Evolutionary conservation across 805 yeast species (phyloP), one percentile per base, ranked within the genome.

Genomic region (Candida oleophila): DNA sequence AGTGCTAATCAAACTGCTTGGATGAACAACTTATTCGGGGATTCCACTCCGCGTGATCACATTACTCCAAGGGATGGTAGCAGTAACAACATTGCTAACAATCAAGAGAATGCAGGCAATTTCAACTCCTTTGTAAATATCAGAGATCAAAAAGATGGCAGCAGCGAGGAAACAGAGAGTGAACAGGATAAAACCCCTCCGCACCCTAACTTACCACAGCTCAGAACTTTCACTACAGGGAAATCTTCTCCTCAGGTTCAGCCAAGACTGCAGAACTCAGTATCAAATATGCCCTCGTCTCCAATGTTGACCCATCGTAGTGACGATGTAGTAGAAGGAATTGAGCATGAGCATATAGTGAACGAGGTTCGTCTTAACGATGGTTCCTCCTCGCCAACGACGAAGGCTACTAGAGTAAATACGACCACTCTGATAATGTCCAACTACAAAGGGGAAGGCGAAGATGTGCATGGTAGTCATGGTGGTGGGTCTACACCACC

Each of bases 11-110:
- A 69, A 38, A 56, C 57, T 33, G 77, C 70, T 46, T 76, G 79
- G 76, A 72, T 74, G 52, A 66, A 66, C 18, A 60, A 63, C 11
- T 64, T 76, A 43, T 76, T 76, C 46, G 68, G 62, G 12, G 72
- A 69, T 51, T 59, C 74, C 43, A 68, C 78, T 43, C 66, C 78
- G 41, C 62, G 61, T 33, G 74, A 69, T 49, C 62, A 61, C 33
- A 53, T 52, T 34, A 55, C 61, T 9, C 61, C 62, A 20, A 51
- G 46, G 35, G 60, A 61, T 38, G 42, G 49, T 33, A 54, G 49
- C 16, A 16, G 5, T 14, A 28, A 30, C 19, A 25, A 25, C 30
- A 25, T 5, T 25, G 30, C 11, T 25, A 36, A 19, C 39, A 36
- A 36, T 19, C 39, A 36, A 16, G 21, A 9, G 8, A 19, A 22